These are phyloP conservation scores for Limonium bicolor DNA, from an alignment of 148 eudicot species.

Conservation along the genomic window DNA sequence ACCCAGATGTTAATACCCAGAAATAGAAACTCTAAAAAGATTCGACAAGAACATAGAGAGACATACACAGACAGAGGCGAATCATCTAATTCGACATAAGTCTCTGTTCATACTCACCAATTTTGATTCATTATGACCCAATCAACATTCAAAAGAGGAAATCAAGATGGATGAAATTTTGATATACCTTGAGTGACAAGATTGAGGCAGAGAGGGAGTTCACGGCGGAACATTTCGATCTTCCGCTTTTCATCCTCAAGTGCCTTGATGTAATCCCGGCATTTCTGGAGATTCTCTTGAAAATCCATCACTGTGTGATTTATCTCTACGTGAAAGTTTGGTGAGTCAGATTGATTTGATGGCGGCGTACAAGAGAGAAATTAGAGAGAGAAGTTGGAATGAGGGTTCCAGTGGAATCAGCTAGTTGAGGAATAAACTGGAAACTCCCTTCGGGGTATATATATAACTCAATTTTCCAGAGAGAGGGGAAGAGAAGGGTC, in stretches of 20 bases:
- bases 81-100: no score
- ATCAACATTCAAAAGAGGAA: no score
- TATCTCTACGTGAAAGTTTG: background rate
- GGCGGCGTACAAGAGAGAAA: background rate
- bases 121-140: no score
- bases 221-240: slow-evolving; percentile 68
- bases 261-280: slow-evolving; percentile 48
- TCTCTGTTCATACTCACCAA: no score
- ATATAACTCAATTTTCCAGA: background rate
- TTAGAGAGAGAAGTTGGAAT: background rate
- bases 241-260: slow-evolving; percentile 61
- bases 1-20: no score
- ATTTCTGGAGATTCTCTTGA: slow-evolving; percentile 42
- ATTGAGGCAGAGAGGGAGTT: slow-evolving; percentile 85
- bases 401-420: background rate
- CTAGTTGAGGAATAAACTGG: slow-evolving; percentile 19
- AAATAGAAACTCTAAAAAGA: no score
- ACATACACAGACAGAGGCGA: no score
- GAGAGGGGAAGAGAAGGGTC: background rate
- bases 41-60: no score
- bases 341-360: background rate
- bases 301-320: slow-evolving; percentile 13
- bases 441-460: slow-evolving; percentile 6
- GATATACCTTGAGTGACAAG: slow-evolving; percentile 97
- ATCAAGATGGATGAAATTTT: no score